Percentiles rank a stretch among this genome's conserved stretches.
These are phyloP conservation scores for Capronia americana DNA, from an alignment of 2,329 filamentous ascomycete species.

Conservation along the genomic window DNA sequence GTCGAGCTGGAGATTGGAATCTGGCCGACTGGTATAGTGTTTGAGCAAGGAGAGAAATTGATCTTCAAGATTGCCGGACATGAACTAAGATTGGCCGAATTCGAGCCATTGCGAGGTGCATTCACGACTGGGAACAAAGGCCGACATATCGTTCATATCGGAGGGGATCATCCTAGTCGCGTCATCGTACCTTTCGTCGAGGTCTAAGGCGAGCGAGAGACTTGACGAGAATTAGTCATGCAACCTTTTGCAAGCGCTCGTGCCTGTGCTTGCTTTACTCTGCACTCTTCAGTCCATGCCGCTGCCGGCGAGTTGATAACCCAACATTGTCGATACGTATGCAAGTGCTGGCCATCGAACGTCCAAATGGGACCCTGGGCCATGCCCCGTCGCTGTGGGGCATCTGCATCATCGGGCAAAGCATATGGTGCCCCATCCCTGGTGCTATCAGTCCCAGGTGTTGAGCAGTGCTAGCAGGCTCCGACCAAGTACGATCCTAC, in stretches of 20 bases:
- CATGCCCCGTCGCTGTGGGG: too few relatives aligned
- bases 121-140: slow-evolving; percentile 8
- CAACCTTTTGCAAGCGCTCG: background rate
- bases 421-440: too few relatives aligned
- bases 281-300: background rate
- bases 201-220: background rate
- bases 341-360: too few relatives aligned
- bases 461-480: too few relatives aligned
- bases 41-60: slow-evolving; percentile 50
- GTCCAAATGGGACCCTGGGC: too few relatives aligned
- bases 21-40: slow-evolving; percentile 56
- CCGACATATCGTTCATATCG: slow-evolving; percentile 5
- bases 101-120: background rate
- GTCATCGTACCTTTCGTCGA: background rate
- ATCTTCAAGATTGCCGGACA: slow-evolving; percentile 12
- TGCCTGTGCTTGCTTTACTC: background rate
- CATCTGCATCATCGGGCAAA: too few relatives aligned
- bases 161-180: background rate
- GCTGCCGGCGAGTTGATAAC: too few relatives aligned
- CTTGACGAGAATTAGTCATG: background rate
- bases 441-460: too few relatives aligned
- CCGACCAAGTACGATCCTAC: too few relatives aligned
- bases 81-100: slow-evolving; percentile 13
- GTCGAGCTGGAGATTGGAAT: slow-evolving; percentile 57
- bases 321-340: too few relatives aligned